These are phyloP conservation scores for Pseudogymnoascus destructans DNA, from an alignment of 2,329 filamentous ascomycete genomes.

Conservation along the genomic window DNA sequence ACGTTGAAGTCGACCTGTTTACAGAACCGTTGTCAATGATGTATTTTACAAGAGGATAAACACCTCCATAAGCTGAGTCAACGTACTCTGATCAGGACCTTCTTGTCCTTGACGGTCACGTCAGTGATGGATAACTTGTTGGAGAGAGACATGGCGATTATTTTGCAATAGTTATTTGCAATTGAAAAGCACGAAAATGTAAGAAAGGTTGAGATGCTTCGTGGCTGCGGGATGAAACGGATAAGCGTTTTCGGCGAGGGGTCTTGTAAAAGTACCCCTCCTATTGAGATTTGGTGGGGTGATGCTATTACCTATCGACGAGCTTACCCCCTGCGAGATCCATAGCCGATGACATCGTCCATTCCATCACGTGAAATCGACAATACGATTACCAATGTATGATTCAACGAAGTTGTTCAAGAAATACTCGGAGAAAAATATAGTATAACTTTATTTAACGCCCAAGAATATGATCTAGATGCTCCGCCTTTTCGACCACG, in stretches of 20 bases:
- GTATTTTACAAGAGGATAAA: slow-evolving; percentile 1
- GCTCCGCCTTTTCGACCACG: background rate
- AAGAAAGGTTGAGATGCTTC: slow-evolving; percentile 1
- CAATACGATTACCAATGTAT: background rate
- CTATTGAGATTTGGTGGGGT: slow-evolving; percentile 8
- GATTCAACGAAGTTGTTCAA: background rate
- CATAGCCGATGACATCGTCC: slow-evolving; percentile 7
- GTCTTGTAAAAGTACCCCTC: slow-evolving; percentile 7
- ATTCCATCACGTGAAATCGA: background rate
- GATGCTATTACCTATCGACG: slow-evolving; percentile 4
- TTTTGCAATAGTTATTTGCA: background rate
- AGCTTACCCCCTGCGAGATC: slow-evolving; percentile 9
- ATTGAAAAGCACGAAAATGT: background rate
- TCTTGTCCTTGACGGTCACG: slow-evolving; percentile 95
- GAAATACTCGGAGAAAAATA: background rate
- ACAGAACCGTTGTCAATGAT: slow-evolving; percentile 18
- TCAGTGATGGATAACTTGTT: slow-evolving; percentile 97
- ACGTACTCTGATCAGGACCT: slow-evolving; percentile 89
- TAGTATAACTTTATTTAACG: background rate
- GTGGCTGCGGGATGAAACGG: slow-evolving; percentile 8
- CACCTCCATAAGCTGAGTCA: background rate
- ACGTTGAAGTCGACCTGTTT: slow-evolving; percentile 97
- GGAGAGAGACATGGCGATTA: slow-evolving; percentile 73
- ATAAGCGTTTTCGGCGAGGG: slow-evolving; percentile 4
- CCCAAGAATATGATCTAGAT: slow-evolving; percentile 1